Evolutionary conservation across 257 asterid genomes (phyloP).

Genomic region (Nicotiana obtusifolia): DNA sequence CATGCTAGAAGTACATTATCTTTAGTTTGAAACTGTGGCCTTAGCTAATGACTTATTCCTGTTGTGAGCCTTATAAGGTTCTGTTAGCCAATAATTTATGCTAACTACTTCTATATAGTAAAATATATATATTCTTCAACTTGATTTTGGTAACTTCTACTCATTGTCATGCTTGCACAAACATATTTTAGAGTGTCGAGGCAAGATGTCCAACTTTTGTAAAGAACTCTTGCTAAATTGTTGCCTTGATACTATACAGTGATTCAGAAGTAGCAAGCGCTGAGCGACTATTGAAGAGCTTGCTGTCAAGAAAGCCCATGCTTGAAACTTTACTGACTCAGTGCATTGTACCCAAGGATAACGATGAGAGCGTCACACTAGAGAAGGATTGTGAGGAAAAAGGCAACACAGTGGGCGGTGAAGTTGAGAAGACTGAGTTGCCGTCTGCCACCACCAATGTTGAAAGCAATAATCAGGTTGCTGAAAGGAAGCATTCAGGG

Average conservation of each 20-base stretch:
- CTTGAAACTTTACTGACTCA: neutral
- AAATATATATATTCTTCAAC: neutral
- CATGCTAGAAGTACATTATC: neutral
- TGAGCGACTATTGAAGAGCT: constrained; percentile 15
- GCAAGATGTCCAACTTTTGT: neutral
- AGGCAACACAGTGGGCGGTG: neutral
- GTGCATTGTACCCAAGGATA: neutral
- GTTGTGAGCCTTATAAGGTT: neutral
- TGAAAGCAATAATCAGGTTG: constrained; percentile 2
- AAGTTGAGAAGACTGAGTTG: neutral
- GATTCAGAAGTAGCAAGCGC: neutral
- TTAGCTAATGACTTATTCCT: neutral
- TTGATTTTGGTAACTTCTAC: neutral
- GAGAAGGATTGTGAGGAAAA: neutral
- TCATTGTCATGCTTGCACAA: neutral
- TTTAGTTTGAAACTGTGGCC: neutral
- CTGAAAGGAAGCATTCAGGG: constrained; percentile 13
- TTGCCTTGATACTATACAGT: neutral
- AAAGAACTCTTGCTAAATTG: neutral
- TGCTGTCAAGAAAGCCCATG: constrained; percentile 12
- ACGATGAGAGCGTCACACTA: neutral
- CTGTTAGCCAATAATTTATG: neutral
- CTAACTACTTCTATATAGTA: neutral
- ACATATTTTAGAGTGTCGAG: neutral
- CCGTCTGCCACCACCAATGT: neutral